Conservation (phyloP, 768 basidiomycete genomes). For the Tricholoma furcatifolium region DNA sequence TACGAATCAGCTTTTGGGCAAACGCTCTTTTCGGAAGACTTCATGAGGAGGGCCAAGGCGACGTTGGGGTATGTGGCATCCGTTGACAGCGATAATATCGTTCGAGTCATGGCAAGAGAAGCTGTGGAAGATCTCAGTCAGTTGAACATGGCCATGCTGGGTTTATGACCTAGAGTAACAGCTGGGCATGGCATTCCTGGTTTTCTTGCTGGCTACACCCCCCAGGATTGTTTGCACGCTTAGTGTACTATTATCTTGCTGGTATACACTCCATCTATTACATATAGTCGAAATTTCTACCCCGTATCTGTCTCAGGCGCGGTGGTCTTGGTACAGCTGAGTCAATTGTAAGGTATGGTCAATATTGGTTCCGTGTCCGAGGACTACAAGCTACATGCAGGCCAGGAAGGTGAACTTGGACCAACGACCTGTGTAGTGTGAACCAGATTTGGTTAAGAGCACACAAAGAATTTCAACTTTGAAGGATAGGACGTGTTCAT, state of each 20-base stretch:
- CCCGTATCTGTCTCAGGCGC: slow-evolving; percentile 95
- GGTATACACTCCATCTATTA: no score
- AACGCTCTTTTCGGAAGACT: slow-evolving; percentile 30
- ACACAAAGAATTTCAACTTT: not conserved
- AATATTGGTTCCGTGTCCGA: slow-evolving; percentile 50
- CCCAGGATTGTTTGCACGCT: no score
- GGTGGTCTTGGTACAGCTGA: slow-evolving; percentile 63
- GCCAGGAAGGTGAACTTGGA: slow-evolving; percentile 14
- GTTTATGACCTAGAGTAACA: slow-evolving; percentile 22
- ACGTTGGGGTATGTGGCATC: slow-evolving; percentile 69
- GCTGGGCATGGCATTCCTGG: not conserved
- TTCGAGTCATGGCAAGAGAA: slow-evolving; percentile 77
- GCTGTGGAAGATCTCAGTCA: slow-evolving; percentile 52
- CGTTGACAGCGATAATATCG: slow-evolving; percentile 71
- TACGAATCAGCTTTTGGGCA: slow-evolving; percentile 40
- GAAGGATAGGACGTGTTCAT: slow-evolving; percentile 5
- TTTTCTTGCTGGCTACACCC: not conserved
- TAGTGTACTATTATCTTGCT: no score
- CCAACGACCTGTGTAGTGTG: slow-evolving; percentile 22
- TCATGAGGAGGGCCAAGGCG: slow-evolving; percentile 50
- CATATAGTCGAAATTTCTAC: no score
- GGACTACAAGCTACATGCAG: slow-evolving; percentile 16
- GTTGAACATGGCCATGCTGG: slow-evolving; percentile 46
- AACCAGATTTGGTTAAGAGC: slow-evolving; percentile 14
- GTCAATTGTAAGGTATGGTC: slow-evolving; percentile 76